phyloP scores from a whole-genome alignment of 1,284 basidiomycete genomes.

The Cutaneotrichosporon sp. region DNA sequence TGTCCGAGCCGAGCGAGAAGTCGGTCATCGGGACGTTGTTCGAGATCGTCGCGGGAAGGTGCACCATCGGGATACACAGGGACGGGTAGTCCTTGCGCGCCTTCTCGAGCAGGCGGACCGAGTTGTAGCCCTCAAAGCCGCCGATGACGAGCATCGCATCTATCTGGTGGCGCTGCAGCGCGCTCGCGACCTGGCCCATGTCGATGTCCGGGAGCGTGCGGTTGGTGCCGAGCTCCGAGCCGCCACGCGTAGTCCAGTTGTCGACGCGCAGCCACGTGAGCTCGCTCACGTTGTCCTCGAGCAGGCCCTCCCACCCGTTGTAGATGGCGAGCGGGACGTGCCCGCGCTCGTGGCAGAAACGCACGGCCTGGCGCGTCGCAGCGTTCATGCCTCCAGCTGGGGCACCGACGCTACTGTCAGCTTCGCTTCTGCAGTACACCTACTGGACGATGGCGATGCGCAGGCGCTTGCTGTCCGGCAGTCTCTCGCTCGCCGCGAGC shows the following conservation, averaged over 20 bases:
- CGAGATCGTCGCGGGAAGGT: constrained; percentile 91
- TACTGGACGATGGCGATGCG: constrained; percentile 91
- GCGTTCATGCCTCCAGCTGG: constrained; percentile 99
- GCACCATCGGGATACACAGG: constrained; percentile 90
- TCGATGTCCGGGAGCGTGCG: constrained; percentile 82
- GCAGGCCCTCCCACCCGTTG: constrained; percentile 92
- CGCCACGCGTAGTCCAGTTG: constrained; percentile 92
- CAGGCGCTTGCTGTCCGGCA: constrained; percentile 72
- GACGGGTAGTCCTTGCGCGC: constrained; percentile 80
- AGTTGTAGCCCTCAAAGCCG: constrained; percentile 91
- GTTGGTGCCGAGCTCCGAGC: constrained; percentile 98
- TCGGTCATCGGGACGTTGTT: constrained; percentile 99
- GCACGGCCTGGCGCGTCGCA: constrained; percentile 88
- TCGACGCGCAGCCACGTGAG: constrained; percentile 98
- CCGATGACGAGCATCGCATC: constrained; percentile 87
- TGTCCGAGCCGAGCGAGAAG: constrained; percentile 92
- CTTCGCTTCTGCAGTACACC: constrained; percentile 43
- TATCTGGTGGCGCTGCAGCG: constrained; percentile 83
- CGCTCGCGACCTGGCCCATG: constrained; percentile 80
- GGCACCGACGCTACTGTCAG: constrained; percentile 73
- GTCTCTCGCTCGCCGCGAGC: constrained; percentile 62
- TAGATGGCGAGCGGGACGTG: constrained; percentile 88
- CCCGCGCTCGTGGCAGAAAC: constrained; percentile 89
- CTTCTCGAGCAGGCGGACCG: constrained; percentile 75
- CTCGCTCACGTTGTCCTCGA: constrained; percentile 83